Evolutionary conservation across 805 yeast species (phyloP).

Genomic region (Candida jianshihensis): DNA sequence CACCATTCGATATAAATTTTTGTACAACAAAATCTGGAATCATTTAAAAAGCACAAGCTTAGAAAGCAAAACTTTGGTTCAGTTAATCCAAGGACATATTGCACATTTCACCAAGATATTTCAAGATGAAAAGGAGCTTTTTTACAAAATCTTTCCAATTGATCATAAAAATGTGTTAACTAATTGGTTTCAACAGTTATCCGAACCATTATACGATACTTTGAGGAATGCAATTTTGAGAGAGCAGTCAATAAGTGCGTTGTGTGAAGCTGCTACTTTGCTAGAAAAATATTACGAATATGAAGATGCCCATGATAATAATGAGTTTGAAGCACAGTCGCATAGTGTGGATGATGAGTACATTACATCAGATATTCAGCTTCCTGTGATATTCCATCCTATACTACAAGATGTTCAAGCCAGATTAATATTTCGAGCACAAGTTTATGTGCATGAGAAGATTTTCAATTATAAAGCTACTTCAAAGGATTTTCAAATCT

Average conservation of each 20-base stretch:
- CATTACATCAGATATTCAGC: too few relatives aligned
- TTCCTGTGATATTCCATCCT: constrained; percentile 60
- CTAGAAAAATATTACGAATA: constrained; percentile 61
- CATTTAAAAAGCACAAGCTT: constrained; percentile 27
- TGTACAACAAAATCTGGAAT: constrained; percentile 34
- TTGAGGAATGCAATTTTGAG: constrained; percentile 60
- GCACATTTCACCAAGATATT: constrained; percentile 53
- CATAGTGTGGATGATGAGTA: too few relatives aligned
- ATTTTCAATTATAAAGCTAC: constrained; percentile 62
- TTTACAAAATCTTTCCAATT: constrained; percentile 43
- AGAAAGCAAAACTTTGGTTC: constrained; percentile 37
- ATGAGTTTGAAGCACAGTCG: constrained; percentile 12
- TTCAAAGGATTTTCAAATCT: constrained; percentile 59
- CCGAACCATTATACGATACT: constrained; percentile 74
- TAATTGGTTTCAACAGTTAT: constrained; percentile 52
- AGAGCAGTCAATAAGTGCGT: constrained; percentile 57
- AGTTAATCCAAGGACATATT: constrained; percentile 55
- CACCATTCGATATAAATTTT: constrained; percentile 42
- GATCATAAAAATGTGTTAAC: constrained; percentile 35
- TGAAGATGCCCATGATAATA: constrained; percentile 48
- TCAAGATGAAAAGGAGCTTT: constrained; percentile 55
- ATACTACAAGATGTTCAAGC: constrained; percentile 73
- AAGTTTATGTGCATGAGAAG: constrained; percentile 61
- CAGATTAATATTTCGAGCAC: constrained; percentile 73
- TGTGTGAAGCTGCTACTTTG: constrained; percentile 72